Evolutionary conservation across 495 filamentous ascomycete species (phyloP), one percentile per base, ranked within the genome.

Genomic region (Rusavskia elegans): DNA sequence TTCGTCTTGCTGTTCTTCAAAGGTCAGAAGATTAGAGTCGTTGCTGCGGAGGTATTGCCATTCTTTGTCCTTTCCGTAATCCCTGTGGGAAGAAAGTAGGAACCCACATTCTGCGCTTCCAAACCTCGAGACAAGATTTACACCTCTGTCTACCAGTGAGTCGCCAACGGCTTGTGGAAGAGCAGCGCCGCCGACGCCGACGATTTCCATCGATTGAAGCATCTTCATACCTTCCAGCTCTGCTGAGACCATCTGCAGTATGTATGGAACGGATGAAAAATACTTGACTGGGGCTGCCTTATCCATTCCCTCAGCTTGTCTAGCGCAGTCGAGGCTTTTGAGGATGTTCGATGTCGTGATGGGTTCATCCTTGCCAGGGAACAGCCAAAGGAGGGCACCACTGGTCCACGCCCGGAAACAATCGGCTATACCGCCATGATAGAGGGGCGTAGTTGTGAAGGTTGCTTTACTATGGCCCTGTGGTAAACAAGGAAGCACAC

Each of bases 21-120:
- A 83, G 0, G 63, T 53, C 20, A 61, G 60, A 16, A 64, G 55
- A 1, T 68, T 64, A 8, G 70, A 62, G 5, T 57, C 58, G 0
- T 62, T 57, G 21, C 58, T 59, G 14, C 82, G 71, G 23, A 86
- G 67, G 53, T 82, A 85, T 52, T 84, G 72, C 82, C 81, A 86
- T n/a, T 76, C 73, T 39, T 67, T 76, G 54, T 87, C 83, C 2
- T 44, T 60, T 0, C 44, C 49, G 53, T 71, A 80, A 32, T 74
- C 57, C 4, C 77, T 67, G 59, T 75, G 65, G 2, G 73, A 77
- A 9, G 67, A 72, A 25, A 74, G 57, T 17, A 74, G 61, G 61
- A 78, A 82, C 0, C 77, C 76, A 42, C 76, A 79, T 56, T 81
- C 77, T 27, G 72, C 70, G 50, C 73, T 80, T 2, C 78, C 77